Conservation (phyloP, 768 basidiomycete genomes). For the Leccinum truebloodii region DNA sequence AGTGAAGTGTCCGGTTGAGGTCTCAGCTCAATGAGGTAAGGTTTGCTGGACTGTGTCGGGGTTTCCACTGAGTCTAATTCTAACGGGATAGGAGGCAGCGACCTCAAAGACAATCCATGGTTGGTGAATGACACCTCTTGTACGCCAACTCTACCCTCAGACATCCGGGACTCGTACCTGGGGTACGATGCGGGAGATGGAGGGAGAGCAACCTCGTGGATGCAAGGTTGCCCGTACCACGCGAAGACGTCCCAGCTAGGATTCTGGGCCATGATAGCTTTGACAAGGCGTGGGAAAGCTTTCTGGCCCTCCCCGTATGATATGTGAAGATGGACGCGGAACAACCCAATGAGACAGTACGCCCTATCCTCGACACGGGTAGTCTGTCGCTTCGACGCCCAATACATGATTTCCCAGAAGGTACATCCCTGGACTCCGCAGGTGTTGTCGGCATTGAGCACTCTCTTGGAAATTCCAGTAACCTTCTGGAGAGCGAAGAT, state of each 20-base stretch:
- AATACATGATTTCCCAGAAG: slow-evolving; percentile 16
- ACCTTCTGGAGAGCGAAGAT: neutral
- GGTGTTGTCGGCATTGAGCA: slow-evolving; percentile 1
- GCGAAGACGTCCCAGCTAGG: slow-evolving; percentile 15
- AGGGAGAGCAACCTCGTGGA: slow-evolving; percentile 15
- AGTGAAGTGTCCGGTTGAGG: neutral
- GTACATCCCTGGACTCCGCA: neutral
- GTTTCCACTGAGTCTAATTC: neutral
- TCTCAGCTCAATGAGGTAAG: neutral
- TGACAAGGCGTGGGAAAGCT: slow-evolving; percentile 21
- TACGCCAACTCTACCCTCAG: slow-evolving; percentile 2
- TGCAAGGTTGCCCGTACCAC: slow-evolving; percentile 13
- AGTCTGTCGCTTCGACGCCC: slow-evolving; percentile 25
- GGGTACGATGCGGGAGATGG: slow-evolving; percentile 16
- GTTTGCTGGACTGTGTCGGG: neutral
- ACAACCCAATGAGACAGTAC: slow-evolving; percentile 23
- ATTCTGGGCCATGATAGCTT: slow-evolving; percentile 3
- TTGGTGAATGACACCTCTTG: slow-evolving; percentile 4
- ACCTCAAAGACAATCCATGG: slow-evolving; percentile 1
- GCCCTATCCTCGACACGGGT: slow-evolving; percentile 25
- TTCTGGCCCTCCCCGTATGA: slow-evolving; percentile 24
- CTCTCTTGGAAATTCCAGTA: slow-evolving; percentile 6
- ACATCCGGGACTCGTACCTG: neutral
- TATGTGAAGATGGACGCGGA: slow-evolving; percentile 19
- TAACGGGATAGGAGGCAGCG: slow-evolving; percentile 8